Evolutionary conservation across 1,139 yeast genomes (phyloP), one percentile per base, ranked within the genome.

Genomic region (Diutina rugosa): DNA sequence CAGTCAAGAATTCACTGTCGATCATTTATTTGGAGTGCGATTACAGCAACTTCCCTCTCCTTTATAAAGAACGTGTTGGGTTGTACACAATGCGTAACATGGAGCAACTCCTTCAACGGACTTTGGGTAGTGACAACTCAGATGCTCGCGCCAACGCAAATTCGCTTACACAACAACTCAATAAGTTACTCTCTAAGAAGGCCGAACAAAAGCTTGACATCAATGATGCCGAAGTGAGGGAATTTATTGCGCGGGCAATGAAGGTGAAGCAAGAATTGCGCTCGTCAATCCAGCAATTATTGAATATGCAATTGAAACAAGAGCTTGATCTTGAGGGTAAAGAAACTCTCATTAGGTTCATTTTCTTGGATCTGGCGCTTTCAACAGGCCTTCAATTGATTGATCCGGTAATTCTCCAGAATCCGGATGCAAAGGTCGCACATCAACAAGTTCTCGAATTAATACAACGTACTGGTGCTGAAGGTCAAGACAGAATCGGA

Each of bases 21-120:
- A 64, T 76, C 56, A 70, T 75, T 46, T 72, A 75, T 12, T 62
- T 76, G 47, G 80, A 76, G 55, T 72, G 74, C 55, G 78, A 76
- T 59, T 63, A 65, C 46, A 74, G 70, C 9, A 64, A 65, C 3
- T 66, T 76, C 57, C 80, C 80, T 3, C 68, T 66, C 45, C 63
- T 77, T 53, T 73, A 79, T 60, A 82, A 76, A 62, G 85, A 84
- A 58, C 77, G 77, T 59, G 74, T 85, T 56, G 87, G 90, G 1
- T 69, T 86, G 48, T 81, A 83, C 62, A 78, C 88, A 2, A 84
- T 87, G 82, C 78, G 84, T 63, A 86, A 87, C 65, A 82, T 85
- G 84, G 90, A 86, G 63, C 71, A 67, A 45, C 60, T 72, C 46
- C 65, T 75, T 16, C 47, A 44, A 14, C 10, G 18, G 51, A 26